Evolutionary conservation across 1,284 basidiomycete genomes (phyloP).

Genomic region (Trichosporon ovoides): DNA sequence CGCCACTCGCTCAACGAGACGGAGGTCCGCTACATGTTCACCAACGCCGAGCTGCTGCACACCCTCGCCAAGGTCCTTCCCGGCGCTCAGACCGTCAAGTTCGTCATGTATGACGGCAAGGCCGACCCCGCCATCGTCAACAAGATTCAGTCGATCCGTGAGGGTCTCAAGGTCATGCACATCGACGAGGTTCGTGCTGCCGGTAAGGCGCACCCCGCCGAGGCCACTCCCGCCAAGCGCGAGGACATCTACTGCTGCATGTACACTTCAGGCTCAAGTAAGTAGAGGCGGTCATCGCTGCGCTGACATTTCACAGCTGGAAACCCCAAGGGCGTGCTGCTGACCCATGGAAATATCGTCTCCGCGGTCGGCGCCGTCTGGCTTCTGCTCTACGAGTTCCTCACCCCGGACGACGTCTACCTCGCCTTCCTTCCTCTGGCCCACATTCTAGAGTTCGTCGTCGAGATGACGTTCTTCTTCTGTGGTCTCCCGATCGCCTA

Average conservation of each 20-base stretch:
- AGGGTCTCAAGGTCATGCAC: conserved; percentile 57
- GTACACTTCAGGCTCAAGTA: conserved; percentile 76
- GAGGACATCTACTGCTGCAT: conserved; percentile 83
- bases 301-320: conserved; percentile 54
- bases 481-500: conserved; percentile 62
- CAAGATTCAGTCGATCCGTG: conserved; percentile 39
- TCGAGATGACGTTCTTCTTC: conserved; percentile 48
- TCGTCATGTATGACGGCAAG: conserved; percentile 83
- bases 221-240: conserved; percentile 56
- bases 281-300: conserved; percentile 17
- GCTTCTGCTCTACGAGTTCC: conserved; percentile 68
- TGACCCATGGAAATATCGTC: conserved; percentile 82
- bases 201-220: conserved; percentile 57
- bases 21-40: conserved; percentile 63
- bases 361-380: conserved; percentile 76
- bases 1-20: conserved; percentile 91
- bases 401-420: conserved; percentile 60
- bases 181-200: conserved; percentile 65
- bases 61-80: conserved; percentile 64
- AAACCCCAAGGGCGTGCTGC: conserved; percentile 85
- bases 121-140: conserved; percentile 57
- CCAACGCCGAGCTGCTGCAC: conserved; percentile 81
- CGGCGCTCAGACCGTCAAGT: conserved; percentile 65
- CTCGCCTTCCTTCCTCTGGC: conserved; percentile 91
- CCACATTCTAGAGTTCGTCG: conserved; percentile 68